A percentile compares a stretch with the other conserved stretches of the same genome.
phyloP scores from a whole-genome alignment of 1,139 yeast genomes.

The Hemisphaericaspora subhashii region DNA sequence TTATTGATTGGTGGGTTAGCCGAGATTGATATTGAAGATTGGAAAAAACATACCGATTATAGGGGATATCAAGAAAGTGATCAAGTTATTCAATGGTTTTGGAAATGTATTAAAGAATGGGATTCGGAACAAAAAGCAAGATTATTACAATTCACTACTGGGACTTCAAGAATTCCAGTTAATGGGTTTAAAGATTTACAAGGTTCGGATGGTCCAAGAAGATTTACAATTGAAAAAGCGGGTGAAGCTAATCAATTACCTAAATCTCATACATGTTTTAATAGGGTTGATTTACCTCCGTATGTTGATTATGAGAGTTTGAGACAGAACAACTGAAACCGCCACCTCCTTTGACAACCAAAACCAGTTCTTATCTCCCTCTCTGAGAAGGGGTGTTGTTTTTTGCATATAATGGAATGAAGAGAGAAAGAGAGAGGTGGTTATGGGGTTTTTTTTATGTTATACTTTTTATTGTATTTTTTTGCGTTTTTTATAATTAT shows the following conservation, averaged over 20 bases:
- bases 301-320: slow-evolving; percentile 72
- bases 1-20: slow-evolving; percentile 96
- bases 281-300: slow-evolving; percentile 88
- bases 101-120: slow-evolving; percentile 94
- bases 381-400: too few relatives aligned
- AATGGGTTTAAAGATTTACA: slow-evolving; percentile 98
- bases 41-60: slow-evolving; percentile 98
- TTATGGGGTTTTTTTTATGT: not conserved
- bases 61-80: slow-evolving; percentile 96
- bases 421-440: not conserved
- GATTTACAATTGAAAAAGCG: slow-evolving; percentile 96
- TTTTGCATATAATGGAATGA: too few relatives aligned
- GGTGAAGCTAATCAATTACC: slow-evolving; percentile 94
- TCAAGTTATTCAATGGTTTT: slow-evolving; percentile 97
- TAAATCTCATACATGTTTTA: slow-evolving; percentile 93
- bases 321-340: slow-evolving; percentile 79
- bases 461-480: not conserved
- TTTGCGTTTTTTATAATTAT: too few relatives aligned
- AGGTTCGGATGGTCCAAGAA: slow-evolving; percentile 98
- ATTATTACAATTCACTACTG: slow-evolving; percentile 93
- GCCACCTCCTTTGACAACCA: too few relatives aligned
- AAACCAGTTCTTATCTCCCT: too few relatives aligned
- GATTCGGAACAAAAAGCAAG: slow-evolving; percentile 96
- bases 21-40: slow-evolving; percentile 95
- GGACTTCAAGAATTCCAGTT: slow-evolving; percentile 98